phyloP scores from a whole-genome alignment of 495 filamentous ascomycete genomes.

The Tuber indicum region DNA sequence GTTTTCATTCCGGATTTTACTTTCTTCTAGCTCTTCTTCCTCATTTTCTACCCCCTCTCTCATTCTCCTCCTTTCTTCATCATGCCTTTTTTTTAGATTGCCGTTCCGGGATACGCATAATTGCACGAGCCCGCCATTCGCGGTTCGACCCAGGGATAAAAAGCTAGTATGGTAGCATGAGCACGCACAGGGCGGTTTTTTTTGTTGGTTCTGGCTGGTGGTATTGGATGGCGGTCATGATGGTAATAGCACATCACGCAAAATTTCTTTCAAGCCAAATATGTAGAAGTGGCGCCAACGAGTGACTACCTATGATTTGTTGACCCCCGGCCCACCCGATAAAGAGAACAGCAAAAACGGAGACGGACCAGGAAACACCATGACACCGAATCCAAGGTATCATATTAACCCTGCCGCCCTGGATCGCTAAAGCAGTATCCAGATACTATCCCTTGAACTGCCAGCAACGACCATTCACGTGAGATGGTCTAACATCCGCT shows the following conservation, averaged over 20 bases:
- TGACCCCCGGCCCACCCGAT: not conserved
- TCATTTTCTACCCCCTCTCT: constrained; percentile 14
- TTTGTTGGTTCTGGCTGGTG: not conserved
- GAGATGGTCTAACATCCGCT: no score
- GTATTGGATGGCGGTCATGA: not conserved
- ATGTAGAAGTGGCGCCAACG: not conserved
- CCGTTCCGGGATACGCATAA: not conserved
- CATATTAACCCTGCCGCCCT: not conserved
- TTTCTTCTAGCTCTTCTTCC: constrained; percentile 20
- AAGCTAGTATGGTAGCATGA: not conserved
- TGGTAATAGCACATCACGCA: not conserved
- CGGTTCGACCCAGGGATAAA: not conserved
- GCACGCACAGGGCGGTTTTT: not conserved
- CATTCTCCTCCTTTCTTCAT: not conserved
- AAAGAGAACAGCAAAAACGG: not conserved
- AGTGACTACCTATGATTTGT: not conserved
- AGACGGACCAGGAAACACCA: not conserved
- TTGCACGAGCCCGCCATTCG: not conserved
- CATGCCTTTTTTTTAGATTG: constrained; percentile 8
- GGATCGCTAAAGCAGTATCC: not conserved
- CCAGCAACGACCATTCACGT: no score
- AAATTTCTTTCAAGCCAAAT: not conserved
- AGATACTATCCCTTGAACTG: no score
- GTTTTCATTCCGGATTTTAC: constrained; percentile 18
- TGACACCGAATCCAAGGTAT: not conserved